Evolutionary conservation across 805 yeast genomes (phyloP).

Genomic region (Metahyphopichia silvanorum): DNA sequence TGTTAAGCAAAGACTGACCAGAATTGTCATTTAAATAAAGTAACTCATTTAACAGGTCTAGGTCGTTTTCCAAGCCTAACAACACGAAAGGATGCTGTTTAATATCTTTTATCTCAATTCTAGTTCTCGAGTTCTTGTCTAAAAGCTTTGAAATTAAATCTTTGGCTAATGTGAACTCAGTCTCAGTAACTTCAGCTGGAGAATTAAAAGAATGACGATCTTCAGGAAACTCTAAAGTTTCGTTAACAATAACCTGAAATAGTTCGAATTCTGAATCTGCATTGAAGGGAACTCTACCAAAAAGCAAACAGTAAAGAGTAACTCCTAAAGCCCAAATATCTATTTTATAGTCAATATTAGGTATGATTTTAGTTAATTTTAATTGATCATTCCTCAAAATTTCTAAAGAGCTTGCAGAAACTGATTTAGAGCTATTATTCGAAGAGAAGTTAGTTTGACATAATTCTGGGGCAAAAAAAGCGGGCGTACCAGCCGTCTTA

Average conservation of each 20-base stretch:
- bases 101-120: slow-evolving; percentile 70
- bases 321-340: slow-evolving; percentile 99
- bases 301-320: slow-evolving; percentile 80
- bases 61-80: slow-evolving; percentile 37
- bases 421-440: slow-evolving; percentile 6
- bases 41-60: slow-evolving; percentile 33
- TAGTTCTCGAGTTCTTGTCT: slow-evolving; percentile 61
- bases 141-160: slow-evolving; percentile 63
- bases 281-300: slow-evolving; percentile 86
- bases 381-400: slow-evolving; percentile 17
- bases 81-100: slow-evolving; percentile 70
- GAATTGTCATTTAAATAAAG: slow-evolving; percentile 24
- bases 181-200: slow-evolving; percentile 35
- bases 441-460: slow-evolving; percentile 56
- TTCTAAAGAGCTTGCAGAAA: slow-evolving; percentile 20
- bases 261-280: slow-evolving; percentile 84
- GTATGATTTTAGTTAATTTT: slow-evolving; percentile 19
- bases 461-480: slow-evolving; percentile 81
- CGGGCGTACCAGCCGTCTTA: slow-evolving; percentile 97
- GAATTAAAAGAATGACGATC: slow-evolving; percentile 30
- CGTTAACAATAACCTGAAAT: slow-evolving; percentile 74
- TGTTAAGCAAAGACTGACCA: not conserved
- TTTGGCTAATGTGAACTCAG: slow-evolving; percentile 46
- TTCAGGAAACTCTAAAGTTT: slow-evolving; percentile 56
- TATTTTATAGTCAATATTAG: slow-evolving; percentile 72